phyloP scores from a whole-genome alignment of 176 grass and related monocot species.

The Aegilops umbellulata region DNA sequence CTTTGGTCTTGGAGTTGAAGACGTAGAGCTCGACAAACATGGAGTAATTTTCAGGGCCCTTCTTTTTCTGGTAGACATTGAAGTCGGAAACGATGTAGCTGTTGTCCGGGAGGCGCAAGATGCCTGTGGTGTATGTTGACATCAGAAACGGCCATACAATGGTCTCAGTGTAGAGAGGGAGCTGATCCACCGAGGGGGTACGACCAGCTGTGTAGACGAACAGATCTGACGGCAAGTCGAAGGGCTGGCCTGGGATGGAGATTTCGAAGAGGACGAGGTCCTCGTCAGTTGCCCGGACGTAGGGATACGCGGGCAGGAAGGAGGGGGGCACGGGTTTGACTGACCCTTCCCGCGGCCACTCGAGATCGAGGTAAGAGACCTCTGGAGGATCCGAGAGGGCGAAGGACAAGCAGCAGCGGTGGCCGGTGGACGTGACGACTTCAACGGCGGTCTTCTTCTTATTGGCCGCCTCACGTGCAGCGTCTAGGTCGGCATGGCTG shows the following conservation, averaged over 20 bases:
- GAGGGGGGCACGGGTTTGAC: not conserved
- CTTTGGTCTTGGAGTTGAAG: not conserved
- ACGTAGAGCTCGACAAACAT: not conserved
- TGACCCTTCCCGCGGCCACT: not conserved
- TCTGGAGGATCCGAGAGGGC: not conserved
- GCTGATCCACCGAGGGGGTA: not conserved
- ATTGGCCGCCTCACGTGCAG: not conserved
- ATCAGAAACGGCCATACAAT: too few relatives aligned
- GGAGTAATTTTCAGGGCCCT: not conserved
- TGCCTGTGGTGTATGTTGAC: not conserved
- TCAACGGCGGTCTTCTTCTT: not conserved
- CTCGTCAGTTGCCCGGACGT: not conserved
- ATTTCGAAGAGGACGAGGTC: not conserved
- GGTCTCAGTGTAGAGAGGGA: not conserved
- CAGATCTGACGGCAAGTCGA: not conserved
- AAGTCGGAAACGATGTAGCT: not conserved
- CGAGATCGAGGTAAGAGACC: not conserved
- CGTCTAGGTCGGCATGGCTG: not conserved
- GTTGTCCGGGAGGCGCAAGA: not conserved
- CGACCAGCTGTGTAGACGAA: not conserved
- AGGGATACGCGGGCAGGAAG: not conserved
- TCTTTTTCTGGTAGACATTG: not conserved
- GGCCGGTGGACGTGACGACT: not conserved
- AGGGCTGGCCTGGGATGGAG: not conserved
- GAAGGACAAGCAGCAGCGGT: not conserved